Percentiles rank a stretch among this genome's conserved stretches.
phyloP scores from a whole-genome alignment of 306 rosid genomes.

The Prunus dulcis region DNA sequence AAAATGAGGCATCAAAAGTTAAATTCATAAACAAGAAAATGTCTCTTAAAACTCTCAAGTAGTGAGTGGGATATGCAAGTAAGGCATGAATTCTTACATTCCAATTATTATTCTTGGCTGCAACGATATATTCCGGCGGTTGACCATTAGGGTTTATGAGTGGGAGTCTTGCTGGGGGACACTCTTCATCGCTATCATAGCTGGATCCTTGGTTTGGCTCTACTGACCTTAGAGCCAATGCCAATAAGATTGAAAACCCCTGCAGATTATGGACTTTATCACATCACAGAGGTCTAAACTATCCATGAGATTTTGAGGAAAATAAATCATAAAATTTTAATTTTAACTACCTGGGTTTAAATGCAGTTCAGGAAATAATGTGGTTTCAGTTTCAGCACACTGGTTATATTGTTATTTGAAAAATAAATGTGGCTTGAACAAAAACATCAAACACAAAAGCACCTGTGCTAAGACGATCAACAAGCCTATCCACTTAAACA shows the following conservation, averaged over 20 bases:
- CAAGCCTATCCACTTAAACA: conserved; percentile 29
- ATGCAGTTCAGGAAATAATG: neutral
- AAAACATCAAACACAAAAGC: neutral
- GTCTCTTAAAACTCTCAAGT: neutral
- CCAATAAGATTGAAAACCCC: conserved; percentile 37
- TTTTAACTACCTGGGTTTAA: neutral
- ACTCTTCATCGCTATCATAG: conserved; percentile 32
- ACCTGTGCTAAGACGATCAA: conserved; percentile 35
- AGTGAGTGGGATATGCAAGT: neutral
- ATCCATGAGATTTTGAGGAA: no score
- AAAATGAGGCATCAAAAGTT: neutral
- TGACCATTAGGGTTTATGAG: conserved; percentile 24
- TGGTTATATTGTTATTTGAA: neutral
- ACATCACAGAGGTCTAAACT: neutral
- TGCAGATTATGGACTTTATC: conserved; percentile 2
- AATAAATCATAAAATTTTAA: neutral
- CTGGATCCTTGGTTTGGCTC: conserved; percentile 11
- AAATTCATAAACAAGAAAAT: neutral
- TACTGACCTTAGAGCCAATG: conserved; percentile 27
- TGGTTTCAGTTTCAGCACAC: neutral
- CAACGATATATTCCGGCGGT: conserved; percentile 16
- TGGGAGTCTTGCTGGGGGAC: conserved; percentile 29
- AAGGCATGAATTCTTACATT: conserved; percentile 17
- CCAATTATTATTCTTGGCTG: conserved; percentile 24
- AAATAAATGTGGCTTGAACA: no score